Base-by-base conservation (phyloP, 179 eudicot genomes). In the Kewa caespitosa region DNA sequence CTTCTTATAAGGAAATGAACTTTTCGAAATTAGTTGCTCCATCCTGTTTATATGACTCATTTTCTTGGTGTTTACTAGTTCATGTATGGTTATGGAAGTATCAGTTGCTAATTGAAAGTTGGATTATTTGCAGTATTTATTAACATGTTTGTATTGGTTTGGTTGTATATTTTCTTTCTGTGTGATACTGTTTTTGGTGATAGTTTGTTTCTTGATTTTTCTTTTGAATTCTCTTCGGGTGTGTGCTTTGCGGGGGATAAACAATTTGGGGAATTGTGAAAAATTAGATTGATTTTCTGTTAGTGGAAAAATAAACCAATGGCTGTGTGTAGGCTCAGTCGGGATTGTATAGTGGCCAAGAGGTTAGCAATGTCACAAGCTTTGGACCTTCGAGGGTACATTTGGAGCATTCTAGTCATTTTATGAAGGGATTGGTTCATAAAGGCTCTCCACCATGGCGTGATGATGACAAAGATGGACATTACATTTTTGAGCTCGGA, bases 371-470 rank as follows among this genome's bases (percentile, higher is more conserved):
- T 88, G 83, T 85, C 79, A 82, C 90, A 80, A 88, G 91, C 89
- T 86, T 88, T 83, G 90, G 89, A 88, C 82, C 85, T 76, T 85
- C 90, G 73, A 88, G 93, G 79, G 67, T 83, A 80, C 87, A 75
- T 76, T 70, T 84, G 81, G 87, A 88, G 84, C 87, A 85, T 85
- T 87, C 87, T 86, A 88, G 84, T 88, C 81, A 86, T 68, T 85
- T 81, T 77, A 84, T 75, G 79, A 85, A 85, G 83, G 91, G 90
- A 83, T 73, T 89, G 85, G 81, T 83, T 82, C 90, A 86, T 81
- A 89, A 86, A 83, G 93, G 90, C 80, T 89, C 93, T 72, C 93
- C 93, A 78, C 93, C 93, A 41, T 86, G 91, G 93, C 88, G 90
- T 77, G 91, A 86, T 75, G 93, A 89, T 88, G 93, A 86, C 90